Percentiles rank a stretch among this genome's conserved stretches.
Evolutionary conservation across 345 rosid genomes (phyloP).

Genomic region (Arabis alpina): DNA sequence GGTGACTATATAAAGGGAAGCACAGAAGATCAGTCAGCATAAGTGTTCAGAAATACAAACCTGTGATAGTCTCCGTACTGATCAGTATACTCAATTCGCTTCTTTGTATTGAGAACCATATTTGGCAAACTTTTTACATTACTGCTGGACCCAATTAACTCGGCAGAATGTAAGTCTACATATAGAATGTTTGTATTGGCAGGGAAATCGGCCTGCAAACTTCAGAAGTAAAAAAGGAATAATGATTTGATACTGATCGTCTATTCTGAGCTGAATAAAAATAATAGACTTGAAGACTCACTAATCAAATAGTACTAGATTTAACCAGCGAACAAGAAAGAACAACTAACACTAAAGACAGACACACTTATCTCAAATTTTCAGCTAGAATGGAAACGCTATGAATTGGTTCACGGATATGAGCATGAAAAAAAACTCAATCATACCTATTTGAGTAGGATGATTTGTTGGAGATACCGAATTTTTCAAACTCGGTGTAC

Average conservation of each 20-base stretch:
- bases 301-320: conserved; percentile 1
- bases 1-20: conserved; percentile 5
- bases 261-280: conserved; percentile 13
- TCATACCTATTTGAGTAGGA: conserved; percentile 53
- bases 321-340: conserved; percentile 13
- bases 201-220: conserved; percentile 81
- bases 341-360: background rate
- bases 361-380: background rate
- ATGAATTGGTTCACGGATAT: background rate
- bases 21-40: conserved; percentile 15
- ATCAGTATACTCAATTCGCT: conserved; percentile 64
- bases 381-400: conserved; percentile 8
- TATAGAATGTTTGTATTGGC: conserved; percentile 94
- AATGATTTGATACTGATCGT: conserved; percentile 6
- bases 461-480: conserved; percentile 55
- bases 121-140: conserved; percentile 77
- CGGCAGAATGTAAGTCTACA: conserved; percentile 74
- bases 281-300: background rate
- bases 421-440: no score
- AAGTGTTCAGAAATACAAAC: conserved; percentile 46
- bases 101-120: conserved; percentile 79
- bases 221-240: conserved; percentile 41
- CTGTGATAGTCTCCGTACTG: conserved; percentile 69
- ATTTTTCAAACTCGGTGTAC: conserved; percentile 86
- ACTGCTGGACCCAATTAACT: conserved; percentile 65